phyloP scores from a whole-genome alignment of 257 asterid species.

The Capsicum rhomboideum region DNA sequence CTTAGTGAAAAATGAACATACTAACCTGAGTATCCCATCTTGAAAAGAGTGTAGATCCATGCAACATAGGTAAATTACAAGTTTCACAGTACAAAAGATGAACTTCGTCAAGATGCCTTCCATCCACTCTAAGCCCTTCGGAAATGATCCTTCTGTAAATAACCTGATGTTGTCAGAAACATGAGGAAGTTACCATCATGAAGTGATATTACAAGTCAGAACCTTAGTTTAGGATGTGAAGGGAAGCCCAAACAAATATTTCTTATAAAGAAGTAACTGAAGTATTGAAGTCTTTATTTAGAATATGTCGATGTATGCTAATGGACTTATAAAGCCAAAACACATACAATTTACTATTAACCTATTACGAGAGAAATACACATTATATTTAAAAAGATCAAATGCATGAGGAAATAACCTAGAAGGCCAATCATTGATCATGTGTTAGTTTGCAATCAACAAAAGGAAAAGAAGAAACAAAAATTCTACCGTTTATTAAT shows the following conservation, averaged over 20 bases:
- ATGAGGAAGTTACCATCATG: constrained; percentile 12
- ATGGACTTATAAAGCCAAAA: no score
- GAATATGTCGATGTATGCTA: background rate
- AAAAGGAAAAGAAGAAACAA: background rate
- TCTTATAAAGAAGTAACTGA: no score
- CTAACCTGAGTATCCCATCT: constrained; percentile 98
- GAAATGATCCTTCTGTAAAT: constrained; percentile 74
- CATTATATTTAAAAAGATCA: no score
- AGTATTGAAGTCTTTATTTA: background rate
- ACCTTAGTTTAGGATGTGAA: background rate
- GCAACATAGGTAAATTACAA: constrained; percentile 70
- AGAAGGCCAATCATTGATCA: background rate
- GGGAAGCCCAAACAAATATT: background rate
- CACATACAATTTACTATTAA: no score
- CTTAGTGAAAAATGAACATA: background rate
- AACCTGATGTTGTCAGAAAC: constrained; percentile 43
- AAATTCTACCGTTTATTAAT: background rate
- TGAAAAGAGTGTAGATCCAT: constrained; percentile 80
- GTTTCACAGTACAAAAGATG: constrained; percentile 85
- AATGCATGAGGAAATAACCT: no score
- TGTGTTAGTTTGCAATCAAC: background rate
- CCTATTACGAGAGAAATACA: no score
- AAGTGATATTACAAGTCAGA: background rate
- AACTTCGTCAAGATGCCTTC: constrained; percentile 86
- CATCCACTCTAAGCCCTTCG: constrained; percentile 92